A percentile compares a stretch with the other conserved stretches of the same genome.
These are phyloP conservation scores for Hyaloscypha bicolor DNA, from an alignment of 495 filamentous ascomycete genomes.

Conservation along the genomic window DNA sequence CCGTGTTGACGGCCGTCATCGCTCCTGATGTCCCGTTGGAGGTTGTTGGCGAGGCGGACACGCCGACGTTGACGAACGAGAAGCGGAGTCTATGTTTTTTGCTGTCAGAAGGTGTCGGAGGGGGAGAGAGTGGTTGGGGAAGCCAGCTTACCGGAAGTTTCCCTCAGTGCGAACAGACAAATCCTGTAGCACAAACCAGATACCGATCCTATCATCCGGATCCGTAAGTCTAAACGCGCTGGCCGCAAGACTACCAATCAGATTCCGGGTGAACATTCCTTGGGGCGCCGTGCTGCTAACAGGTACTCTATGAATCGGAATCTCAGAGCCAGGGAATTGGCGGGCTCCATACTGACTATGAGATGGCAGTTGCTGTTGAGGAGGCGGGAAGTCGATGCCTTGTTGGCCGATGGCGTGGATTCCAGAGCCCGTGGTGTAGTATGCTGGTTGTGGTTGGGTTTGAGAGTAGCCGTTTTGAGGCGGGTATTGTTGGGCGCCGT, in stretches of 20 bases:
- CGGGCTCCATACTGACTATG: constrained; percentile 10
- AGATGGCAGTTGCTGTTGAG: constrained; percentile 32
- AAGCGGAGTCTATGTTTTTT: constrained; percentile 44
- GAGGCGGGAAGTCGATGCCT: constrained; percentile 16
- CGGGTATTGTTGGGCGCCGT: constrained; percentile 20
- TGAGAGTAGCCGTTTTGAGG: constrained; percentile 28
- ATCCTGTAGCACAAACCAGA: constrained; percentile 98
- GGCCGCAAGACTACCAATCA: constrained; percentile 90
- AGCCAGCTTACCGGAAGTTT: constrained; percentile 67
- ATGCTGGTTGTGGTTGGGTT: constrained; percentile 5
- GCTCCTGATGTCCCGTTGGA: constrained; percentile 28
- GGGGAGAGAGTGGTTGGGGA: constrained; percentile 1
- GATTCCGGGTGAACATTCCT: constrained; percentile 95
- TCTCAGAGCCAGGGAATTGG: constrained; percentile 16
- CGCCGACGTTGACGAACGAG: constrained; percentile 83
- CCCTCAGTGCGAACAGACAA: constrained; percentile 93
- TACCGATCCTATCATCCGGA: constrained; percentile 79
- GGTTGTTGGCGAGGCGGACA: constrained; percentile 23
- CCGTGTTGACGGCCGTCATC: constrained; percentile 61
- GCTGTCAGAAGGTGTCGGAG: constrained; percentile 5
- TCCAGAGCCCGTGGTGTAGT: constrained; percentile 20
- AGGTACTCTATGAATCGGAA: constrained; percentile 15
- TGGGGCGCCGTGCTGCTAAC: constrained; percentile 51
- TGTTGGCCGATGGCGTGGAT: constrained; percentile 16
- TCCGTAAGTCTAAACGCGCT: constrained; percentile 89